phyloP scores from a whole-genome alignment of 768 basidiomycete species.

The Pisolithus tinctorius region DNA sequence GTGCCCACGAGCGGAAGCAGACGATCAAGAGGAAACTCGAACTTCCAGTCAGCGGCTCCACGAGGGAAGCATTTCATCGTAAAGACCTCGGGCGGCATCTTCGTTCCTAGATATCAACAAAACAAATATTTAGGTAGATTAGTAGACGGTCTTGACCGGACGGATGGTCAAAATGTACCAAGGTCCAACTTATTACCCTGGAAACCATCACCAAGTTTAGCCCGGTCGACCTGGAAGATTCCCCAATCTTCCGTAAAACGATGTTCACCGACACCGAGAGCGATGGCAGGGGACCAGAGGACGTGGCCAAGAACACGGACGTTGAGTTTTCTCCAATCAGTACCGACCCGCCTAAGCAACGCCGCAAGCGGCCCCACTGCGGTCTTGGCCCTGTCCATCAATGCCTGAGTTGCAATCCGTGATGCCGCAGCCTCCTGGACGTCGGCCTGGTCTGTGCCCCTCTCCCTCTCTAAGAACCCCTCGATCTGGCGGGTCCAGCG shows the following conservation, averaged over 20 bases:
- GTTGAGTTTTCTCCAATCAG: constrained; percentile 7
- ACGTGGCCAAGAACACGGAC: constrained; percentile 31
- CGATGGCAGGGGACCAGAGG: constrained; percentile 24
- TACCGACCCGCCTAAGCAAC: constrained; percentile 13
- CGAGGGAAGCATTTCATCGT: constrained; percentile 18
- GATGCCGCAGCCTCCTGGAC: constrained; percentile 3
- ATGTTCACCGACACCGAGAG: constrained; percentile 16
- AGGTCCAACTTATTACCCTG: constrained; percentile 30
- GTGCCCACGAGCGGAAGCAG: constrained; percentile 25
- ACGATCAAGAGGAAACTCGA: constrained; percentile 28
- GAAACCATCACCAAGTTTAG: constrained; percentile 23
- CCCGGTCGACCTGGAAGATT: constrained; percentile 28
- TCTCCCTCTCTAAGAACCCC: constrained; percentile 6
- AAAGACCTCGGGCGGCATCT: constrained; percentile 13
- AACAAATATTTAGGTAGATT: constrained; percentile 9
- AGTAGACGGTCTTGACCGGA: constrained; percentile 18
- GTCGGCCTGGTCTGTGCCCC: neutral
- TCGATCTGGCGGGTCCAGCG: constrained; percentile 26
- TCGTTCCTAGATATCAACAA: constrained; percentile 13
- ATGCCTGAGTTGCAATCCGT: constrained; percentile 6
- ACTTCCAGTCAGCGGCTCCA: constrained; percentile 15
- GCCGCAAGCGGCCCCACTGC: constrained; percentile 17
- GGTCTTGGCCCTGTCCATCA: constrained; percentile 11
- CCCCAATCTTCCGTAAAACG: constrained; percentile 30
- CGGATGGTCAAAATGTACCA: constrained; percentile 24